phyloP scores from a whole-genome alignment of 495 filamentous ascomycete genomes.

The Xylaria acuta region DNA sequence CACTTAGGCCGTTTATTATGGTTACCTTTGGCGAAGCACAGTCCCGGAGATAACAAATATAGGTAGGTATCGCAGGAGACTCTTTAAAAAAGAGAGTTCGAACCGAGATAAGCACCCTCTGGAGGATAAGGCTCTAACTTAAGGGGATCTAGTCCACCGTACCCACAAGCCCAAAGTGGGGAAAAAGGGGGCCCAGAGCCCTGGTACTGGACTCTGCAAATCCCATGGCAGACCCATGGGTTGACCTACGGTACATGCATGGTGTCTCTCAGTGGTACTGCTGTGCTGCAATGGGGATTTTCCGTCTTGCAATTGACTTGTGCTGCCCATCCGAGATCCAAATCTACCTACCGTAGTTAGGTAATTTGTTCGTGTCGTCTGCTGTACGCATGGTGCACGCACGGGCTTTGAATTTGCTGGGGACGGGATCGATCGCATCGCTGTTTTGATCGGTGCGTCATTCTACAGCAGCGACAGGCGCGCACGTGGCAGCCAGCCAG shows the following conservation, averaged over 20 bases:
- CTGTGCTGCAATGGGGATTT: background rate
- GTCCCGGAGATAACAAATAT: background rate
- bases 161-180: background rate
- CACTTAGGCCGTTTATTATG: background rate
- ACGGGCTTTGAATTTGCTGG: background rate
- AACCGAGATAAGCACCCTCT: background rate
- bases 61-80: background rate
- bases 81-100: background rate
- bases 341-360: background rate
- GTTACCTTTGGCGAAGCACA: background rate
- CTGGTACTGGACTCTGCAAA: background rate
- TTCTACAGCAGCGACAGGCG: constrained; percentile 4
- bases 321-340: background rate
- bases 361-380: background rate
- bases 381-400: background rate
- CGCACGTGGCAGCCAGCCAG: constrained; percentile 6
- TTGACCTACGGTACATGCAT: background rate
- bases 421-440: background rate
- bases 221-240: too few species aligned
- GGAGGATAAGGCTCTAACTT: background rate
- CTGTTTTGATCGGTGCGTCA: constrained; percentile 3
- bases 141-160: background rate
- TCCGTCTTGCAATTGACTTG: background rate
- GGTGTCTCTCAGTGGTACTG: background rate
- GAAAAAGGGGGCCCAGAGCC: background rate